Percentiles rank a stretch among this genome's conserved stretches.
phyloP scores from a whole-genome alignment of 1,284 basidiomycete species.

The Cutaneotrichosporon cutaneum region DNA sequence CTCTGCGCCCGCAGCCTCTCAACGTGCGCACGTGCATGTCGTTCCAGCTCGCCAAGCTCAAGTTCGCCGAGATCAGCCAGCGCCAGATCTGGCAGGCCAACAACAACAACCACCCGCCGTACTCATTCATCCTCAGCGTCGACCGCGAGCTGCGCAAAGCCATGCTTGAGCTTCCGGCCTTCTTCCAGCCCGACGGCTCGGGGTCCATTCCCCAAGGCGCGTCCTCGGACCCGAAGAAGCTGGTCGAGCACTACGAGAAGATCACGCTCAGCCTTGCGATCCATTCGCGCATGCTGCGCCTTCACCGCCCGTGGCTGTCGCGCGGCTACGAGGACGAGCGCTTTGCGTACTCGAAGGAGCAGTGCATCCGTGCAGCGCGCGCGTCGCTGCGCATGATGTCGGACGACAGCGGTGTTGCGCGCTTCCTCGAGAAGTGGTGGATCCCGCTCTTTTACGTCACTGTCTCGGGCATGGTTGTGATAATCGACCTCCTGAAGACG shows the following conservation, averaged over 20 bases:
- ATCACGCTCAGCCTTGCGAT: slow-evolving; percentile 52
- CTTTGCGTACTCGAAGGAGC: slow-evolving; percentile 53
- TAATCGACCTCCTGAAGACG: slow-evolving; percentile 53
- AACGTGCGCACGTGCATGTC: slow-evolving; percentile 53
- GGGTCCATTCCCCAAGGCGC: slow-evolving; percentile 27
- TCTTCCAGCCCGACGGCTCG: slow-evolving; percentile 47
- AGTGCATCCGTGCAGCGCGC: slow-evolving; percentile 53
- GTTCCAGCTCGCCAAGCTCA: slow-evolving; percentile 52
- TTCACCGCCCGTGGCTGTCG: slow-evolving; percentile 52
- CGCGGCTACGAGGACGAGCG: slow-evolving; percentile 50
- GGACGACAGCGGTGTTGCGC: slow-evolving; percentile 43
- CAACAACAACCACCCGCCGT: slow-evolving; percentile 50
- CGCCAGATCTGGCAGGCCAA: slow-evolving; percentile 54
- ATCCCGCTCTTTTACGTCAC: slow-evolving; percentile 51
- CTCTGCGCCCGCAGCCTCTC: slow-evolving; percentile 45
- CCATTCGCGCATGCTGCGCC: slow-evolving; percentile 51
- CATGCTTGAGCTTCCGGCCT: slow-evolving; percentile 52
- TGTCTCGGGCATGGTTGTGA: slow-evolving; percentile 51
- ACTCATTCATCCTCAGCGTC: slow-evolving; percentile 50
- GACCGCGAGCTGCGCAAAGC: slow-evolving; percentile 52
- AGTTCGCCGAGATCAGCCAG: slow-evolving; percentile 52
- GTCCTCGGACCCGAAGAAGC: slow-evolving; percentile 41
- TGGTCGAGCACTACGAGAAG: slow-evolving; percentile 53
- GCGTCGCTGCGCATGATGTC: slow-evolving; percentile 52
- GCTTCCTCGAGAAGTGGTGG: slow-evolving; percentile 55